Conservation (phyloP, 1,139 yeast genomes). For the Nadsonia starkeyi-henricii region DNA sequence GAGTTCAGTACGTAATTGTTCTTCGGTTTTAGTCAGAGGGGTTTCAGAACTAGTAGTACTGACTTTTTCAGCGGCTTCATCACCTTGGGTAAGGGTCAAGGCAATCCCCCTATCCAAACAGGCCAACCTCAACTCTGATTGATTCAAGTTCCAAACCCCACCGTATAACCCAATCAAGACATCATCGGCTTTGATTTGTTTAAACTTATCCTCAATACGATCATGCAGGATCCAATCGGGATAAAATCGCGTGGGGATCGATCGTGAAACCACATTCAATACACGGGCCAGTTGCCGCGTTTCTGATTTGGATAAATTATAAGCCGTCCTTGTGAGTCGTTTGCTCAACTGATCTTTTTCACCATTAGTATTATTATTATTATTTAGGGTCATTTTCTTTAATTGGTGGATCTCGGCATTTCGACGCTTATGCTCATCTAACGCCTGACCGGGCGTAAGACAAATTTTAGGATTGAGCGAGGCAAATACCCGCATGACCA, state of each 20-base stretch:
- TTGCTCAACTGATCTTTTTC: background rate
- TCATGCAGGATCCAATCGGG: conserved; percentile 8
- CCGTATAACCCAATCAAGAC: conserved; percentile 19
- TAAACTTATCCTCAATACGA: conserved; percentile 13
- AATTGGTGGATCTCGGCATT: background rate
- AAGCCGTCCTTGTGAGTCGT: conserved; percentile 8
- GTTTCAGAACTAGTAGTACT: conserved; percentile 2
- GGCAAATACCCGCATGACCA: conserved; percentile 45
- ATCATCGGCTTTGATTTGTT: conserved; percentile 18
- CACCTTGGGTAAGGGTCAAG: background rate
- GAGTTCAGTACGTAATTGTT: conserved; percentile 10
- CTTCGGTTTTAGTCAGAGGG: conserved; percentile 3
- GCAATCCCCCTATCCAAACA: conserved; percentile 19
- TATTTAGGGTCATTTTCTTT: background rate
- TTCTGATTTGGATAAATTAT: conserved; percentile 10
- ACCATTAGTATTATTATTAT: background rate
- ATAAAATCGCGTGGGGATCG: conserved; percentile 9
- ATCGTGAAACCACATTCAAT: conserved; percentile 5
- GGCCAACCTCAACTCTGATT: conserved; percentile 17
- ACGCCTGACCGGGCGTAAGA: conserved; percentile 35
- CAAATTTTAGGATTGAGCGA: conserved; percentile 60
- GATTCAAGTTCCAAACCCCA: conserved; percentile 17
- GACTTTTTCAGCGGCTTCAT: no score
- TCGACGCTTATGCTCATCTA: conserved; percentile 3
- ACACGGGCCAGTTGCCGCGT: conserved; percentile 9